Conservation (phyloP, 495 filamentous ascomycete genomes). For the Hypoxylon fragiforme region DNA sequence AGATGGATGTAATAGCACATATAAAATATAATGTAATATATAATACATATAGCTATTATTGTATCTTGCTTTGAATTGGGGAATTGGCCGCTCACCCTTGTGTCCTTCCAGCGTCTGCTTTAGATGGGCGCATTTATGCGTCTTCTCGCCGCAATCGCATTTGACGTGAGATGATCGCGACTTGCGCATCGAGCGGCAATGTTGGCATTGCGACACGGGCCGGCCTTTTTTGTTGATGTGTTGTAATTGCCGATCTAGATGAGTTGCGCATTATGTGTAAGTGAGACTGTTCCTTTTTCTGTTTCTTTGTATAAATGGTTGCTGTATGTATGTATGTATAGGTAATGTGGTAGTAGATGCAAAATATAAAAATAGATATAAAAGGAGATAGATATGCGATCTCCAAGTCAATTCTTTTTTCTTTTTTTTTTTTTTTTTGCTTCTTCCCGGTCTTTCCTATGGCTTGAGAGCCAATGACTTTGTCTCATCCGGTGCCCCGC, state of each 20-base stretch:
- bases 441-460: background rate
- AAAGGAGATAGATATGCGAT: background rate
- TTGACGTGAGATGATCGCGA: slow-evolving; percentile 93
- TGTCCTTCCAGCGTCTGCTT: slow-evolving; percentile 57
- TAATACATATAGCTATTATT: no score
- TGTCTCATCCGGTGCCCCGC: slow-evolving; percentile 37
- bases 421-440: background rate
- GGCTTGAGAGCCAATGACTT: slow-evolving; percentile 8
- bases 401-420: slow-evolving; percentile 7
- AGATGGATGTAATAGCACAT: no score
- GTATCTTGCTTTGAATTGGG: no score
- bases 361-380: background rate
- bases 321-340: no score
- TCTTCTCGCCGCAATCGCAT: slow-evolving; percentile 97
- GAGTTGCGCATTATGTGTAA: slow-evolving; percentile 34
- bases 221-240: slow-evolving; percentile 99
- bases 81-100: slow-evolving; percentile 57
- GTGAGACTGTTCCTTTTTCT: slow-evolving; percentile 10
- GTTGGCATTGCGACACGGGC: slow-evolving; percentile 96
- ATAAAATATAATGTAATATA: no score
- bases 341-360: background rate
- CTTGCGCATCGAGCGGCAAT: slow-evolving; percentile 96
- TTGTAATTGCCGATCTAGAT: slow-evolving; percentile 81
- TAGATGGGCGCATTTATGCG: slow-evolving; percentile 69
- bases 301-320: no score